Base-by-base conservation (phyloP, 805 yeast species). In the Scheffersomyces stipitis region DNA sequence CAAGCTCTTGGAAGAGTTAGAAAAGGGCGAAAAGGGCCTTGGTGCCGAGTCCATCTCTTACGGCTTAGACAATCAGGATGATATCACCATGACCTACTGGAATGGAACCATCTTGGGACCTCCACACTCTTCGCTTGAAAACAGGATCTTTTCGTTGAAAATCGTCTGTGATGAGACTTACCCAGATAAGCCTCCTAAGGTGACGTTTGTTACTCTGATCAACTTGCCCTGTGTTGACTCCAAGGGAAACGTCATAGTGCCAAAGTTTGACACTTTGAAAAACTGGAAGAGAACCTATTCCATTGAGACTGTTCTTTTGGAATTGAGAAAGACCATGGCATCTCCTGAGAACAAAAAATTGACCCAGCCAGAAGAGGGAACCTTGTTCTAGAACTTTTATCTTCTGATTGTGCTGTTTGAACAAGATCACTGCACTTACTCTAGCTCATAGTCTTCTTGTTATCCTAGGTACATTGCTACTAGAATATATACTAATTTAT, bases 101-200 rank as follows among this genome's bases (percentile, higher is more conserved):
- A 93, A 90, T 64, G 99, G 97, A 9, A 93, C 99, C 23, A 91
- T 93, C 35, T 70, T 93, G 46, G 99, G 99, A 0, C 99, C 99
- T 3, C 99, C 99, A 24, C 95, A 86, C 54, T 64, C 69, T 10
- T 78, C 78, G 18, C 97, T 91, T 60, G 97, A 90, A 60, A 93
- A 93, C 63, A 76, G 99, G 56, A 93, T 93, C 45, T 93, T 93
- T 61, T 82, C 87, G 24, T 71, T 93, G 38, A 80, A 76, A 36
- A 79, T 93, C 33, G 80, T 78, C 45, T 90, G 97, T 60, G 97
- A 89, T 15, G 80, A 78, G 4, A 67, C 73, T 5, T 93, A 93
- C 59, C 99, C 99, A 1, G 93, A 86, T 43, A 60, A 74, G 48
- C 96, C 99, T 3, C 99, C 99, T 12, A 58, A 61, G 28, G 91